Evolutionary conservation across 495 filamentous ascomycete genomes (phyloP), one percentile per base, ranked within the genome.

Genomic region (Hypoxylon lenormandii): DNA sequence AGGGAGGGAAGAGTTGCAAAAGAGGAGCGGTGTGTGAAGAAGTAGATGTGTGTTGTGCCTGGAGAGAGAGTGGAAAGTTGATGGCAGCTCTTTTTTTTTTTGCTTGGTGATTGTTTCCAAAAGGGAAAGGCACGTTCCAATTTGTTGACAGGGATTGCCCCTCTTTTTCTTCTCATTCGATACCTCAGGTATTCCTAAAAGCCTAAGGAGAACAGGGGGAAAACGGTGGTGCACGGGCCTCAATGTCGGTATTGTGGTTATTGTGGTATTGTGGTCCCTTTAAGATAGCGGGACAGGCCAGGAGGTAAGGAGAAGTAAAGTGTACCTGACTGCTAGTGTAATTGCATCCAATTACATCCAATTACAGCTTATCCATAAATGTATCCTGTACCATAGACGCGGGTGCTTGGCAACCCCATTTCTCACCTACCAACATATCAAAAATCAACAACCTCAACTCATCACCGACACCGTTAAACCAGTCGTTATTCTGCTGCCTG

Each of bases 11-110:
- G 37, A 57, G 13, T 26, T 12, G 15, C 12, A 54, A 48, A 51
- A 64, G 60, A 69, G 69, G 72, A 74, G 74, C 72, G 74, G 68
- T 70, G 60, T 71, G 64, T 54, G 57, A 19, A 18, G 49, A 64
- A 53, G 60, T 36, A 61, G 57, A 57, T 43, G 57, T 63, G 66
- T 66, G 56, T 71, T 71, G 57, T 72, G 69, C 62, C 66, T 70
- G 72, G 23, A 69, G 16, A 33, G 23, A 69, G 16, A 33, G 46
- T 53, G 59, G 47, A 30, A 28, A 45, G 64, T 60, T 62, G 72
- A 60, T 54, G 61, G 72, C 56, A 64, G 69, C 60, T 65, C 37
- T 66, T 72, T n/a, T n/a, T 66, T 66, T 66, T 63, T 69, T 33
- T 7, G 51, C 67, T 57, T 62, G 68, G 51, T 53, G 57, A 71